Percentiles rank a stretch among this genome's conserved stretches.
Evolutionary conservation across 2,329 filamentous ascomycete genomes (phyloP).

Genomic region (Aureobasidium sp.): DNA sequence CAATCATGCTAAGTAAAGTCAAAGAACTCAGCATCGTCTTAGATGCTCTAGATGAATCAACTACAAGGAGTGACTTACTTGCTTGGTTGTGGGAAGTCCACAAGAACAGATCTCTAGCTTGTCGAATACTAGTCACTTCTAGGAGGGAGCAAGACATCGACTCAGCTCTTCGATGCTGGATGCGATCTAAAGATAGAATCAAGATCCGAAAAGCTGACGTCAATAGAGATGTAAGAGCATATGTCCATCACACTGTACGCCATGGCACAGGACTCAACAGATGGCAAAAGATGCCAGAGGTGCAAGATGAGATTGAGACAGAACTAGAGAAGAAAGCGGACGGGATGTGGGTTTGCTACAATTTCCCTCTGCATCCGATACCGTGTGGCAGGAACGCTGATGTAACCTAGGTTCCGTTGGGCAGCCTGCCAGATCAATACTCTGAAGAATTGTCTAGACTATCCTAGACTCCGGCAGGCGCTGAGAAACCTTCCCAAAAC

Average conservation of each 20-base stretch:
- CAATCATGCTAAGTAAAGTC: neutral
- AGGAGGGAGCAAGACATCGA: neutral
- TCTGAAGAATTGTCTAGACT: too few relatives aligned
- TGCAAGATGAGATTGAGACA: neutral
- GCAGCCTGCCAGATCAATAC: too few relatives aligned
- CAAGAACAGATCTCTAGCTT: accelerated
- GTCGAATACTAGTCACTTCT: neutral
- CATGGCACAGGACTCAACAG: neutral
- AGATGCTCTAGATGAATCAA: neutral
- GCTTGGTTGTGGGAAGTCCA: neutral
- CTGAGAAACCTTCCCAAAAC: too few relatives aligned
- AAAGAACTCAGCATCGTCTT: neutral
- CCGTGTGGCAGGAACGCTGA: too few relatives aligned
- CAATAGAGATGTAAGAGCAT: neutral
- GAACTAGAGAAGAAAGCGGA: neutral
- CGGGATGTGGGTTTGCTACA: neutral
- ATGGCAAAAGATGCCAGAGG: neutral
- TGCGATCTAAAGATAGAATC: neutral
- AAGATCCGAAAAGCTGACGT: neutral
- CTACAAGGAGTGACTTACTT: neutral
- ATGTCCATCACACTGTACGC: neutral
- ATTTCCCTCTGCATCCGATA: too few relatives aligned
- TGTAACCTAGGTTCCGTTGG: too few relatives aligned
- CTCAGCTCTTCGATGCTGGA: neutral
- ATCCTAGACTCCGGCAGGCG: too few relatives aligned